Conservation (phyloP, 1,284 basidiomycete species). For the Somion occarium region DNA sequence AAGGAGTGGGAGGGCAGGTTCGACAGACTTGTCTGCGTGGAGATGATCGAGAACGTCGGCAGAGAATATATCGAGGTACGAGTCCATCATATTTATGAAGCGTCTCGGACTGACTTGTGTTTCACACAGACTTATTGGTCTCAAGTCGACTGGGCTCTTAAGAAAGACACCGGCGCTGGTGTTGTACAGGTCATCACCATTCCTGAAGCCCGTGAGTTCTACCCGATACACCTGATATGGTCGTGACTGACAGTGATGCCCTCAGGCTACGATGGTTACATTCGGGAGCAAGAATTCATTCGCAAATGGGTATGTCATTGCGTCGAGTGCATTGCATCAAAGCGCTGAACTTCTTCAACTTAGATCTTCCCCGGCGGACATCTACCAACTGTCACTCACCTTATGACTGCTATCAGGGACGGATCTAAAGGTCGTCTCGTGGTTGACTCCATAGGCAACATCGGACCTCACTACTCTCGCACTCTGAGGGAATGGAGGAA, state of each 20-base stretch:
- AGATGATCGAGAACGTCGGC: slow-evolving; percentile 82
- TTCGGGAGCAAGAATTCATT: slow-evolving; percentile 69
- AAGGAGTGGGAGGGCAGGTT: slow-evolving; percentile 59
- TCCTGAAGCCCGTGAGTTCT: slow-evolving; percentile 61
- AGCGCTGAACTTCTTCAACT: neutral
- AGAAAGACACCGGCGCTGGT: slow-evolving; percentile 54
- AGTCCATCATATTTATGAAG: slow-evolving; percentile 1
- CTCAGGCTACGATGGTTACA: slow-evolving; percentile 53
- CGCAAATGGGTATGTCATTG: slow-evolving; percentile 61
- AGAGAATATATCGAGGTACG: slow-evolving; percentile 52
- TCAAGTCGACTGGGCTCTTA: slow-evolving; percentile 68
- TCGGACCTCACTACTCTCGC: slow-evolving; percentile 77
- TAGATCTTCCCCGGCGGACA: slow-evolving; percentile 78
- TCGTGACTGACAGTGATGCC: neutral
- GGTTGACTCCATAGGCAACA: slow-evolving; percentile 71
- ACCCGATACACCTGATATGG: neutral
- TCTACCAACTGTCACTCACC: slow-evolving; percentile 63
- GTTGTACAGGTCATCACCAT: slow-evolving; percentile 80
- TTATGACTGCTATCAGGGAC: slow-evolving; percentile 49
- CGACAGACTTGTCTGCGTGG: slow-evolving; percentile 70
- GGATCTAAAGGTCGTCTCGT: slow-evolving; percentile 59
- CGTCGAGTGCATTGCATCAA: no score
- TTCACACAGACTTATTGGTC: slow-evolving; percentile 59
- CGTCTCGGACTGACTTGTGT: neutral
- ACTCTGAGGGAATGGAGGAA: slow-evolving; percentile 75